These are phyloP conservation scores for Pythium biforme DNA, from an alignment of 352 stramenopile genomes.

Conservation along the genomic window DNA sequence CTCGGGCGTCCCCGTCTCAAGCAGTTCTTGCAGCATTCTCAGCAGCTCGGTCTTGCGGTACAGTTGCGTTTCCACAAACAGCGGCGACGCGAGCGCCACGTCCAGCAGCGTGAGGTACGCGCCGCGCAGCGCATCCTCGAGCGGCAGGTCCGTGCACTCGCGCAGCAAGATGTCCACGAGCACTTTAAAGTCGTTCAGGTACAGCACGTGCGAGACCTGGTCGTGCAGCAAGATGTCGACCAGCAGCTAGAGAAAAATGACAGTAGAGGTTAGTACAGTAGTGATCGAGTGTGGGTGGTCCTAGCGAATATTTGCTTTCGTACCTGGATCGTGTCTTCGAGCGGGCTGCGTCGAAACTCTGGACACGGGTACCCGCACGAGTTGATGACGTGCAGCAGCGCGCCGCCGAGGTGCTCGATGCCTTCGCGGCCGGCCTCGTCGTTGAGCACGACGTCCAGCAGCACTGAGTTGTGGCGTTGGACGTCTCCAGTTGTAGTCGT, in stretches of 20 bases:
- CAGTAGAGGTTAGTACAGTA: background rate
- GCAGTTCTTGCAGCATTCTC: slow-evolving; percentile 46
- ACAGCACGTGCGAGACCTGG: slow-evolving; percentile 46
- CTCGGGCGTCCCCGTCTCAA: slow-evolving; percentile 35
- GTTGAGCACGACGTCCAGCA: slow-evolving; percentile 51
- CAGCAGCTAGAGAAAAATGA: slow-evolving; percentile 39
- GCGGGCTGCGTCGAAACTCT: slow-evolving; percentile 31
- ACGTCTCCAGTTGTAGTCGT: background rate
- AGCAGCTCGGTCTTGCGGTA: slow-evolving; percentile 65
- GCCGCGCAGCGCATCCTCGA: slow-evolving; percentile 42
- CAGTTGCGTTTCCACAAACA: slow-evolving; percentile 47
- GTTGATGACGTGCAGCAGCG: slow-evolving; percentile 78
- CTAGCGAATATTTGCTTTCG: too few relatives aligned
- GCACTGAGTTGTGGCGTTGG: slow-evolving; percentile 24
- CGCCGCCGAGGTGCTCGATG: slow-evolving; percentile 57
- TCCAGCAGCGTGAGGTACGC: slow-evolving; percentile 54
- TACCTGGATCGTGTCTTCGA: slow-evolving; percentile 60
- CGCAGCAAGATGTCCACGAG: slow-evolving; percentile 66
- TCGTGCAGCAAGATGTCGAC: slow-evolving; percentile 51
- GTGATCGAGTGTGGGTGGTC: too few relatives aligned
- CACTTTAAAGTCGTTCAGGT: slow-evolving; percentile 76
- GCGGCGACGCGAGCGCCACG: slow-evolving; percentile 35
- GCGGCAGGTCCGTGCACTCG: slow-evolving; percentile 57
- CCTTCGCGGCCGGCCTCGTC: slow-evolving; percentile 41
- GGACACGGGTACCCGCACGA: slow-evolving; percentile 73